Conservation (phyloP, 768 basidiomycete genomes). For the Macrolepiota dolichaula region DNA sequence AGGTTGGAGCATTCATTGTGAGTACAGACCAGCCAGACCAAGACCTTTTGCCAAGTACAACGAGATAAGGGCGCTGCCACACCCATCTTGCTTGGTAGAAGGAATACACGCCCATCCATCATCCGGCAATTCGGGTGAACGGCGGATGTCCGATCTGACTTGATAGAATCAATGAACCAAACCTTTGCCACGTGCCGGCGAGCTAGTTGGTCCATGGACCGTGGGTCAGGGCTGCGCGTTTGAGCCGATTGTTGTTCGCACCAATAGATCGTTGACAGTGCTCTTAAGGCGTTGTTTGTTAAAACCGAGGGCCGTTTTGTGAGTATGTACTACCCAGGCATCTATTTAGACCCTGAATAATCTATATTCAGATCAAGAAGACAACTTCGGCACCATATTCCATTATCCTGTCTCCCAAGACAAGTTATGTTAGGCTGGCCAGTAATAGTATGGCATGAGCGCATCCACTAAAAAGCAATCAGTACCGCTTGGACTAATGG, state of each 20-base stretch:
- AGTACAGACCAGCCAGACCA: not conserved
- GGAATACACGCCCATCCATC: not conserved
- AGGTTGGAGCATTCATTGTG: not conserved
- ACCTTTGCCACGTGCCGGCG: not conserved
- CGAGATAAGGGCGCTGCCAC: not conserved
- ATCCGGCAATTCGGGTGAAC: not conserved
- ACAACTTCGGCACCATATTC: not conserved
- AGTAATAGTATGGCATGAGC: not conserved
- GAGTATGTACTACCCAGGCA: not conserved
- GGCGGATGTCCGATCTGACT: not conserved
- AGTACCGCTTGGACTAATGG: not conserved
- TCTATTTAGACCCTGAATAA: not conserved
- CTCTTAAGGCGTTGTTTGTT: not conserved
- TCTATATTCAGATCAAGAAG: not conserved
- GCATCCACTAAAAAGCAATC: not conserved
- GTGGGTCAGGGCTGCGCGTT: too few relatives aligned
- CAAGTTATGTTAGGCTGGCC: not conserved
- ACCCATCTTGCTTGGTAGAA: not conserved
- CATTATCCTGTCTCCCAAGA: not conserved
- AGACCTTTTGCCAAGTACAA: not conserved
- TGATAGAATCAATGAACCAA: not conserved
- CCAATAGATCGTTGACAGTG: not conserved
- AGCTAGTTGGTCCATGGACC: not conserved
- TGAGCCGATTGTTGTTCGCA: too few relatives aligned
- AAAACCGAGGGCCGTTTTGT: constrained; percentile 1